These are phyloP conservation scores for Ganoderma multipileum DNA, from an alignment of 1,284 basidiomycete genomes.

Conservation along the genomic window DNA sequence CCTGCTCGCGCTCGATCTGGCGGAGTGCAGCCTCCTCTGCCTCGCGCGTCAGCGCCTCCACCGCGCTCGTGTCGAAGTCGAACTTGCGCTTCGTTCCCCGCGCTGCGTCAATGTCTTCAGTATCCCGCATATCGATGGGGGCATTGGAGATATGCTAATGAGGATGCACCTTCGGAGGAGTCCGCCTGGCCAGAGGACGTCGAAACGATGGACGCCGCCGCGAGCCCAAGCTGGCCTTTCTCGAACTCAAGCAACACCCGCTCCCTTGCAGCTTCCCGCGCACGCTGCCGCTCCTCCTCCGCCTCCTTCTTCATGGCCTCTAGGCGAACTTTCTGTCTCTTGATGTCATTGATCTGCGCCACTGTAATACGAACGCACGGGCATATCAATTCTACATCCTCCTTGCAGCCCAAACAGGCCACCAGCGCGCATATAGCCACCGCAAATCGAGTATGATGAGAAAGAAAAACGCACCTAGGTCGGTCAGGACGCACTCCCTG, in stretches of 20 bases:
- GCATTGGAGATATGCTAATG: not conserved
- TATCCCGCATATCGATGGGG: not conserved
- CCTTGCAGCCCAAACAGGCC: not conserved
- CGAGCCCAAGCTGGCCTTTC: constrained; percentile 75
- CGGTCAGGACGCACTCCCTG: constrained; percentile 85
- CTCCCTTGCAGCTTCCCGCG: constrained; percentile 77
- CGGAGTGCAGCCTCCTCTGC: constrained; percentile 87
- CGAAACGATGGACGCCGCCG: constrained; percentile 44
- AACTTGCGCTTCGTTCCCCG: constrained; percentile 78
- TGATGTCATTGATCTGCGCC: constrained; percentile 90
- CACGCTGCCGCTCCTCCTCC: constrained; percentile 72
- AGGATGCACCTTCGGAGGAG: constrained; percentile 45
- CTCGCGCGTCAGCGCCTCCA: constrained; percentile 75
- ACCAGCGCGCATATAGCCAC: not conserved
- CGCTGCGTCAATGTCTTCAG: constrained; percentile 39
- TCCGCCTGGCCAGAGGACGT: constrained; percentile 46
- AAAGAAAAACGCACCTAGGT: constrained; percentile 61
- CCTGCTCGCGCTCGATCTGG: constrained; percentile 85
- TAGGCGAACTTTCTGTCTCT: constrained; percentile 80
- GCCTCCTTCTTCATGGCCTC: constrained; percentile 78
- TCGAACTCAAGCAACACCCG: constrained; percentile 90
- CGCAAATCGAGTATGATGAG: not conserved
- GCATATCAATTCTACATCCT: not conserved
- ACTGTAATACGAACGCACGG: constrained; percentile 49
- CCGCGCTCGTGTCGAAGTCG: constrained; percentile 72